phyloP scores from a whole-genome alignment of 192 early-diverging fungal genomes.

The Mortierella alpina region DNA sequence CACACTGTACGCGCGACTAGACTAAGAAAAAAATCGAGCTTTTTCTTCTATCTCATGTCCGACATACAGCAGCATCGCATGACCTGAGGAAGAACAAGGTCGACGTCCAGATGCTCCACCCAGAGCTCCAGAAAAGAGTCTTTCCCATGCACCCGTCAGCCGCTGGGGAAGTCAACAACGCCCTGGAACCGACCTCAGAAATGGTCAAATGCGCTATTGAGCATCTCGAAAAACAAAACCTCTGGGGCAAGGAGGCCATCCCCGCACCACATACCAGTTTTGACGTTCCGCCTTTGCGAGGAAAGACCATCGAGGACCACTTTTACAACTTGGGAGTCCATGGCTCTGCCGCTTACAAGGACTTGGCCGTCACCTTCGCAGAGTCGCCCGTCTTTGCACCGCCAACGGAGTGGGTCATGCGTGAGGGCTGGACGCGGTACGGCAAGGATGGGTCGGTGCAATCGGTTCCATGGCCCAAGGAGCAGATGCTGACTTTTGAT shows the following conservation, averaged over 20 bases:
- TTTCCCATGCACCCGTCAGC: slow-evolving; percentile 42
- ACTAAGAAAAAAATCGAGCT: not conserved
- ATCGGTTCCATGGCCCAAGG: slow-evolving; percentile 64
- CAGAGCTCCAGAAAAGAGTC: slow-evolving; percentile 56
- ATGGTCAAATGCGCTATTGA: slow-evolving; percentile 51
- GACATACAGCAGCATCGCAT: slow-evolving; percentile 1
- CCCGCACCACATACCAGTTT: slow-evolving; percentile 42
- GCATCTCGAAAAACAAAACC: slow-evolving; percentile 62
- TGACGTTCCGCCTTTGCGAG: slow-evolving; percentile 54
- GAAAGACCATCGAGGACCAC: slow-evolving; percentile 74
- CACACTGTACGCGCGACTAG: too few relatives aligned
- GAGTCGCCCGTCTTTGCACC: slow-evolving; percentile 51
- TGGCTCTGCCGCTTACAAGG: slow-evolving; percentile 68
- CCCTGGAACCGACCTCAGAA: slow-evolving; percentile 30
- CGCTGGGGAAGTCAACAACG: not conserved
- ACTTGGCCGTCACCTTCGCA: slow-evolving; percentile 63
- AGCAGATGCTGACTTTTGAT: slow-evolving; percentile 85
- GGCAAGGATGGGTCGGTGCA: slow-evolving; percentile 46
- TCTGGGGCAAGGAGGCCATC: slow-evolving; percentile 66
- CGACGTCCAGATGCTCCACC: slow-evolving; percentile 74
- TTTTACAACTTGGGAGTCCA: slow-evolving; percentile 78
- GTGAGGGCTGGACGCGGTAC: slow-evolving; percentile 89
- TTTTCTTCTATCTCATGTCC: not conserved
- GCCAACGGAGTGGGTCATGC: slow-evolving; percentile 65
- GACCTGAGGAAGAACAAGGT: slow-evolving; percentile 55